phyloP scores from a whole-genome alignment of 768 basidiomycete species.

The Lactifluus rugatus region DNA sequence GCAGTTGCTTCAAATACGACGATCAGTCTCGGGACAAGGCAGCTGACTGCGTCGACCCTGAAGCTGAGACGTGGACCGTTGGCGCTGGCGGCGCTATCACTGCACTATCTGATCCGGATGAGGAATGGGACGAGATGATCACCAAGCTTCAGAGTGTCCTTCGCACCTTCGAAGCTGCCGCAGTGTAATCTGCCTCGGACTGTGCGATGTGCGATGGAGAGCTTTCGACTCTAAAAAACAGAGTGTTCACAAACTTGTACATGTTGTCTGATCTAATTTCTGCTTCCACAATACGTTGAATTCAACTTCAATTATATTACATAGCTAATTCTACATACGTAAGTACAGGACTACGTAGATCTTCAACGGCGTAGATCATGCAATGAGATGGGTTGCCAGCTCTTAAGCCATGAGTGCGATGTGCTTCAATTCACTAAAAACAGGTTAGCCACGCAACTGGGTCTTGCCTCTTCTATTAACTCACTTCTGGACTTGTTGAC shows the following conservation, averaged over 20 bases:
- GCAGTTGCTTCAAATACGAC: slow-evolving; percentile 78
- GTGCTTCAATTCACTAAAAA: slow-evolving; percentile 61
- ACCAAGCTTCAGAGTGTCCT: slow-evolving; percentile 78
- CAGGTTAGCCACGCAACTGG: background rate
- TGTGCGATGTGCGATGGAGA: no score
- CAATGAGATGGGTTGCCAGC: background rate
- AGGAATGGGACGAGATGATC: slow-evolving; percentile 92
- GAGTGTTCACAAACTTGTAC: background rate
- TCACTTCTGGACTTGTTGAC: slow-evolving; percentile 79
- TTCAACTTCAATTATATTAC: slow-evolving; percentile 29
- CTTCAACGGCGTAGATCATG: background rate
- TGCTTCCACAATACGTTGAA: slow-evolving; percentile 19
- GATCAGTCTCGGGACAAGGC: slow-evolving; percentile 21
- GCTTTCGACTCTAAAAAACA: background rate
- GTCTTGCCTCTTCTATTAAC: slow-evolving; percentile 19
- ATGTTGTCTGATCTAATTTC: background rate
- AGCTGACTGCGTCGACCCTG: slow-evolving; percentile 3
- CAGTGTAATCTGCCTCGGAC: background rate
- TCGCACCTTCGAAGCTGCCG: slow-evolving; percentile 42
- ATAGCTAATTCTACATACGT: background rate
- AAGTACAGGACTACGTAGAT: background rate
- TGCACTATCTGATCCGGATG: slow-evolving; percentile 73
- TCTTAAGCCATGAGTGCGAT: slow-evolving; percentile 71
- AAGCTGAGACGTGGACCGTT: slow-evolving; percentile 56
- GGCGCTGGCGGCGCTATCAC: slow-evolving; percentile 98